Base-by-base conservation (phyloP, 1,139 yeast genomes). In the Yamadazyma atlantica region DNA sequence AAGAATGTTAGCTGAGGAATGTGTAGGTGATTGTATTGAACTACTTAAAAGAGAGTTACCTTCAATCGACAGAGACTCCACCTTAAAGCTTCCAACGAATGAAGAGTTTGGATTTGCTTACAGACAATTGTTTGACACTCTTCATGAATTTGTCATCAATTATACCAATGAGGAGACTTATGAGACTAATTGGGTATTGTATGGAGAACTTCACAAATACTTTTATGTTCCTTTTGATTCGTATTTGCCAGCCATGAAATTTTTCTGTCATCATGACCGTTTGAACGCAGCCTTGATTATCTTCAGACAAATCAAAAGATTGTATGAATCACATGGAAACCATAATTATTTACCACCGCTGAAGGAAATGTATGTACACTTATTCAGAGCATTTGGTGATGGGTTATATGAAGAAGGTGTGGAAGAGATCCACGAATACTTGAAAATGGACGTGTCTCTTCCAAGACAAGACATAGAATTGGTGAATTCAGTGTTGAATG, bases 371-470 rank as follows among this genome's bases (percentile, higher is more conserved):
- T 86, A 85, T 51, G 55, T 70, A 43, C 74, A 76, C 49, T 59
- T 85, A 19, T 78, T 86, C 52, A 66, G 73, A 38, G 75, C 75
- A 39, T 85, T 84, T 62, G 87, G 90, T 1, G 64, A 70, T 34
- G 65, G 66, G 38, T 61, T 74, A 24, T 85, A 82, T 48, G 82
- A 76, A 42, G 83, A 80, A 22, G 95, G 94, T 0, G 80, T 85
- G 6, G 66, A 69, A 33, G 85, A 82, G 43, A 60, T 86, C 10
- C 89, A 85, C 49, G 75, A 80, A 39, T 71, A 75, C 38, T 62
- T 84, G 50, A 82, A 84, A 45, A 75, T 83, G 75, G 95, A 86
- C 50, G 57, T 80, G 7, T 61, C 69, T 11, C 64, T 84, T 32
- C 58, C 59, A n/a, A 75, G 71, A 41, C 73, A 80, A 39, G 84